Evolutionary conservation across 116 monocot genomes (phyloP), one percentile per base, ranked within the genome.

Genomic region (Phalaenopsis hybrid): DNA sequence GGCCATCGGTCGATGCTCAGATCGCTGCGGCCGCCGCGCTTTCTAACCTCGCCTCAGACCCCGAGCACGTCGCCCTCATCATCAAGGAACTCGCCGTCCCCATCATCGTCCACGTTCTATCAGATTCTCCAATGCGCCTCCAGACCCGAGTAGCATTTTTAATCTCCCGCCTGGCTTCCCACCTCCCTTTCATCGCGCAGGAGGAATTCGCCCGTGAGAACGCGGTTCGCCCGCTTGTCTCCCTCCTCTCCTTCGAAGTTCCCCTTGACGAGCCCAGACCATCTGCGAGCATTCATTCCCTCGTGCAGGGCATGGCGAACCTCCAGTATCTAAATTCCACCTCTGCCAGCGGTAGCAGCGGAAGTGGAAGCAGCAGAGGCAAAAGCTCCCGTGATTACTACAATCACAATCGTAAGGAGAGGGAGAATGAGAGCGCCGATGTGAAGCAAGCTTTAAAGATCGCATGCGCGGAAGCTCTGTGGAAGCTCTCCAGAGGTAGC

Each of bases 161-260:
- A 15, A 78, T 90, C 16, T 81, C 90, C 2, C 57, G 74, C 7
- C 86, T 92, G 85, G 92, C 92, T 20, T 75, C 44, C 8, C 58
- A 80, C 12, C 44, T 79, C 16, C 84, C 84, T 0, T 0, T 50
- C 13, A 8, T 50, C 11, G 82, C 88, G 1, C 89, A 87, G 76
- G 89, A 93, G 57, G 90, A 86, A 63, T 90, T 93, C 65, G 93
- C 90, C 5, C 78, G 84, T 25, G 87, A 89, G 80, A 93, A 93
- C 52, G 89, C 78, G 25, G 79, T 93, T 25, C 85, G 87, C 6
- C 90, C 89, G 5, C 86, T 93, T 6, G 87, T 93, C 61, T 86
- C 83, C n/a, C 75, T 86, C 21, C 84, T 93, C 48, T 85, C 89
- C 2, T 84, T 89, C 8, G 88, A 77, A 43, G 81, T 88, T n/a